These are phyloP conservation scores for Termitomyces sp. DNA, from an alignment of 768 basidiomycete genomes.

Conservation along the genomic window DNA sequence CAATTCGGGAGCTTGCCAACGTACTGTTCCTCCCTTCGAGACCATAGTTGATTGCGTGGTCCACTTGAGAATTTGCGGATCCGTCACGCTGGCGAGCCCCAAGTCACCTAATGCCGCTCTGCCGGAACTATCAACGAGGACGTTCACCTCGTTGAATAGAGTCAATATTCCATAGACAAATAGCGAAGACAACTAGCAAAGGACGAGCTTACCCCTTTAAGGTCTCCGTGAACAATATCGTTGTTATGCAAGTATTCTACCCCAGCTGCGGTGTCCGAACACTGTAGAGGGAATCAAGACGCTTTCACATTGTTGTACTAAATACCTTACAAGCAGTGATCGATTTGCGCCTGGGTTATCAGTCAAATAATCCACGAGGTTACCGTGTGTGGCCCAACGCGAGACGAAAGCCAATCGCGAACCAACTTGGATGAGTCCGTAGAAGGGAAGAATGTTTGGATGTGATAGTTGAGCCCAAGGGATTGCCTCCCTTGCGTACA, in stretches of 20 bases:
- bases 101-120: not conserved
- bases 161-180: not conserved
- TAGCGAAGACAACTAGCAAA: not conserved
- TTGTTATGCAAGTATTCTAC: constrained; percentile 3
- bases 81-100: not conserved
- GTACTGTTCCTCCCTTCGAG: not conserved
- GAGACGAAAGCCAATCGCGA: not conserved
- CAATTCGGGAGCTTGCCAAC: constrained; percentile 2
- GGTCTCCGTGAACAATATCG: constrained; percentile 2
- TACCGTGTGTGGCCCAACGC: not conserved
- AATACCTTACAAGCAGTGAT: constrained; percentile 3
- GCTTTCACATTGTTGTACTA: too few species aligned
- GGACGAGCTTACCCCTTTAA: not conserved
- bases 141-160: not conserved
- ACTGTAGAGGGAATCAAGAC: not conserved
- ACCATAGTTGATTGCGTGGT: not conserved
- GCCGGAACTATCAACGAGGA: not conserved
- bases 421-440: not conserved
- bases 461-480: constrained; percentile 3
- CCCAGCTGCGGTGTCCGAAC: constrained; percentile 1
- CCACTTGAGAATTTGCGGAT: not conserved
- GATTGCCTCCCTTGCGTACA: not conserved
- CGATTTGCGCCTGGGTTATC: not conserved
- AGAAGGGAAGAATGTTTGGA: not conserved
- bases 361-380: not conserved